phyloP scores from a whole-genome alignment of 345 rosid genomes.

The Linum lewisii region DNA sequence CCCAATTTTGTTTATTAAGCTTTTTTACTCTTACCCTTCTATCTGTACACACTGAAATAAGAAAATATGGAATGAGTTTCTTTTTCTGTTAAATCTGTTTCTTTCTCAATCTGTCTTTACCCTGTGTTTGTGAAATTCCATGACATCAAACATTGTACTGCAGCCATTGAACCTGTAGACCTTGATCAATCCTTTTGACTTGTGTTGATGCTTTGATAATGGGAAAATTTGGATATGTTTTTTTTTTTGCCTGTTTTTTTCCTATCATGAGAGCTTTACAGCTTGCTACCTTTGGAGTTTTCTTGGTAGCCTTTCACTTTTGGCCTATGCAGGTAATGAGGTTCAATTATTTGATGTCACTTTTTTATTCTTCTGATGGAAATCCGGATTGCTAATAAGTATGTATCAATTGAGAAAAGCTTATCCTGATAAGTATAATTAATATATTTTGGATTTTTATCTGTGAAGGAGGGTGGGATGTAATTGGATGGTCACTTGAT shows the following conservation, averaged over 20 bases:
- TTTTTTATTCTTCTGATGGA: background rate
- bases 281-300: background rate
- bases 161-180: background rate
- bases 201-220: background rate
- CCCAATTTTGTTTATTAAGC: background rate
- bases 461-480: too few relatives aligned
- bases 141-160: background rate
- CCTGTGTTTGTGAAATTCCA: background rate
- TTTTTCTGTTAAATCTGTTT: background rate
- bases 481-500: too few relatives aligned
- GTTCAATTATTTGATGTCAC: background rate
- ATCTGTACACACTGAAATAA: background rate
- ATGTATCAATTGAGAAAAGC: background rate
- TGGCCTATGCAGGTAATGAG: background rate
- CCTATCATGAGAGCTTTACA: background rate
- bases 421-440: too few relatives aligned
- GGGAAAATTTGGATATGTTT: background rate
- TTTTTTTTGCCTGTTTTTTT: too few relatives aligned
- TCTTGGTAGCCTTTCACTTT: background rate
- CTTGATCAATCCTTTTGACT: background rate
- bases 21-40: background rate
- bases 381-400: background rate
- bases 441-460: too few relatives aligned
- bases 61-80: background rate
- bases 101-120: background rate